Conservation (phyloP, 441 rosid genomes). For the Pelargonium citronellum region DNA sequence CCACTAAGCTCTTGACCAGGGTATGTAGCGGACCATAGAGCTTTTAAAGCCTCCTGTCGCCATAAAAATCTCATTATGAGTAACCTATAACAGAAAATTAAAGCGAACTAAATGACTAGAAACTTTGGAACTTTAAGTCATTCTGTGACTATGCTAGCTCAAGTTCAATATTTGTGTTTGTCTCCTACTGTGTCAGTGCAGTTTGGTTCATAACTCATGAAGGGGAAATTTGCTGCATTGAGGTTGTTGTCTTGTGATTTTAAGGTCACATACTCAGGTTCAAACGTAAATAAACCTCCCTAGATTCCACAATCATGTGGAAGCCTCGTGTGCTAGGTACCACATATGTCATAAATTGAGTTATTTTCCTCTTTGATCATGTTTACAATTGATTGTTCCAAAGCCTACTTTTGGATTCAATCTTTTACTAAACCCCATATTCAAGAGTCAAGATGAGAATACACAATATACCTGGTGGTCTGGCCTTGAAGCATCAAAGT, state of each 20-base stretch:
- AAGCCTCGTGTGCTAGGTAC: too few relatives aligned
- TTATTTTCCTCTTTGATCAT: too few relatives aligned
- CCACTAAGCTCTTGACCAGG: slow-evolving; percentile 20
- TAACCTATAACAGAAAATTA: not conserved
- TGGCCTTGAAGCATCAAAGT: slow-evolving; percentile 23
- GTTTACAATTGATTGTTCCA: not conserved
- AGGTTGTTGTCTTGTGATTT: too few relatives aligned
- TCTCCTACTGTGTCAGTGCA: not conserved
- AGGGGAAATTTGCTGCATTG: not conserved
- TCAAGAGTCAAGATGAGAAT: not conserved
- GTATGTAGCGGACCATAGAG: slow-evolving; percentile 12
- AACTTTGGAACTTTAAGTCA: too few relatives aligned
- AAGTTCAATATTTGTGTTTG: not conserved
- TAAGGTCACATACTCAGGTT: too few relatives aligned
- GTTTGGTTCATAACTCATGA: not conserved
- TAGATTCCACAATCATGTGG: too few relatives aligned
- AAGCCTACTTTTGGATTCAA: not conserved
- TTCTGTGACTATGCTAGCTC: too few relatives aligned
- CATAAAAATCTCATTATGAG: not conserved
- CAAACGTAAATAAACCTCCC: too few relatives aligned
- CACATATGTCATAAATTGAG: too few relatives aligned
- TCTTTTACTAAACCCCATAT: not conserved
- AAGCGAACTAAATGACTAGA: too few relatives aligned
- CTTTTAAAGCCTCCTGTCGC: slow-evolving; percentile 18
- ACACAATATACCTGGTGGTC: slow-evolving; percentile 23